Percentiles rank a stretch among this genome's conserved stretches.
Conservation (phyloP, 73 alveolate species). For the Blepharisma japonicum region DNA sequence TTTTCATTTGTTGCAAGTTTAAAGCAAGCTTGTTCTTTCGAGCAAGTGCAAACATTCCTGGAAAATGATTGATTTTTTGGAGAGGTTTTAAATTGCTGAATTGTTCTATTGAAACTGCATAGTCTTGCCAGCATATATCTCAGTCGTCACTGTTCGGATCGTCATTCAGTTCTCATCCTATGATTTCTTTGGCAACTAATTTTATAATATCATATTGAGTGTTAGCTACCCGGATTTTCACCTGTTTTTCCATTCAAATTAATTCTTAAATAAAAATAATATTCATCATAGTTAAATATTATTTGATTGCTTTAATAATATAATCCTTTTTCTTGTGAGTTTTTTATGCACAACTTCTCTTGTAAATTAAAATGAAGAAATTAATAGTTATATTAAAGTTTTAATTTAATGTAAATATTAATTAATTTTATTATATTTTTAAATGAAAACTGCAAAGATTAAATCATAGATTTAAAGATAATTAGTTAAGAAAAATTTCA, state of each 20-base stretch:
- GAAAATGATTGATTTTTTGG: slow-evolving; percentile 68
- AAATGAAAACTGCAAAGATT: too few relatives aligned
- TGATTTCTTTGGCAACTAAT: not conserved
- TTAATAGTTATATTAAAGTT: too few relatives aligned
- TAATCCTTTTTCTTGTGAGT: too few relatives aligned
- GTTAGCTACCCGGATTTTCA: not conserved
- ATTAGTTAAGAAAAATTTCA: too few relatives aligned
- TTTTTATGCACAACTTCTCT: too few relatives aligned
- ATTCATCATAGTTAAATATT: too few relatives aligned
- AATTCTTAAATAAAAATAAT: not conserved
- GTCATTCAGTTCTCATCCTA: not conserved
- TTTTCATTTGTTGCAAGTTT: slow-evolving; percentile 61
- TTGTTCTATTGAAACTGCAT: slow-evolving; percentile 50
- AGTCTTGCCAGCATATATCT: slow-evolving; percentile 57
- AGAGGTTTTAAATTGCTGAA: slow-evolving; percentile 40
- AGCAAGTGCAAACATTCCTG: slow-evolving; percentile 62
- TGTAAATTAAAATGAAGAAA: too few relatives aligned
- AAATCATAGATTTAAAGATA: too few relatives aligned
- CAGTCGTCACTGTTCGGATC: slow-evolving; percentile 16
- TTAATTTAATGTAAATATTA: too few relatives aligned
- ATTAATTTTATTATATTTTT: too few relatives aligned
- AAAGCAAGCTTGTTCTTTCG: slow-evolving; percentile 61
- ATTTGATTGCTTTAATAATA: too few relatives aligned
- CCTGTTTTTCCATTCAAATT: slow-evolving; percentile 5
- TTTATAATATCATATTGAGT: slow-evolving; percentile 20